Base-by-base conservation (phyloP, 2,329 filamentous ascomycete species). In the Magnaporthiopsis rhizophila region DNA sequence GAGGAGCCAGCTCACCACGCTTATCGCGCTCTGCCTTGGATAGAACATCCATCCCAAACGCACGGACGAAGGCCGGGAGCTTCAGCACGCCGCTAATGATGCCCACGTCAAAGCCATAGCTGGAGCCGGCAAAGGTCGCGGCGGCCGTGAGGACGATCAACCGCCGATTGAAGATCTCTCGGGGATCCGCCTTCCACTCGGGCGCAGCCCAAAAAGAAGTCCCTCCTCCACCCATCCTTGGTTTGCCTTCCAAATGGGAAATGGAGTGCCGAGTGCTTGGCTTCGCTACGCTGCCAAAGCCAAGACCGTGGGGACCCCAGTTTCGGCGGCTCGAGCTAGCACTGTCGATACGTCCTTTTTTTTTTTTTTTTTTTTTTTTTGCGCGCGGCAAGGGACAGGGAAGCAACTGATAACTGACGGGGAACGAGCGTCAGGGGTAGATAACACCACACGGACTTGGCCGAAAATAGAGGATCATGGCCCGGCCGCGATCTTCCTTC, bases 81-180 rank as follows among this genome's bases (percentile, higher is more conserved):
- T 73, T 76, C 58, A 77, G 64, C 34, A 76, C 73, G 3, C 75
- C 76, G 1, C 75, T 75, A 45, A 78, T 78, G 58, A 77, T 77
- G 24, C 75, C 75, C 57, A 74, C 72, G 60, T 78, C 76, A 53
- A 77, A 77, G 24, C 75, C 76, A 67, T 77, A 77, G 6, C 74
- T 71, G 56, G 74, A 77, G 8, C 75, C 75, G 3, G 74, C 75
- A 67, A 75, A 74, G 9, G 74, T 72, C 26, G 76, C 73, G 0
- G 74, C 72, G 18, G 72, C 65, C 2, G 73, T 70, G 3, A 76
- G 68, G 32, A 72, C 72, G 6, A 73, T 69, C 12, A 77, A 70
- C 24, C 67, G 71, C 21, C 69, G 65, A 64, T 77, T 77, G 69
- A 76, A 78, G 59, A 78, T 77, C 56, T 74, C 71, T 36, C 65